Evolutionary conservation across 73 alveolate species (phyloP), one percentile per base, ranked within the genome.

Genomic region (Blepharisma japonicum): DNA sequence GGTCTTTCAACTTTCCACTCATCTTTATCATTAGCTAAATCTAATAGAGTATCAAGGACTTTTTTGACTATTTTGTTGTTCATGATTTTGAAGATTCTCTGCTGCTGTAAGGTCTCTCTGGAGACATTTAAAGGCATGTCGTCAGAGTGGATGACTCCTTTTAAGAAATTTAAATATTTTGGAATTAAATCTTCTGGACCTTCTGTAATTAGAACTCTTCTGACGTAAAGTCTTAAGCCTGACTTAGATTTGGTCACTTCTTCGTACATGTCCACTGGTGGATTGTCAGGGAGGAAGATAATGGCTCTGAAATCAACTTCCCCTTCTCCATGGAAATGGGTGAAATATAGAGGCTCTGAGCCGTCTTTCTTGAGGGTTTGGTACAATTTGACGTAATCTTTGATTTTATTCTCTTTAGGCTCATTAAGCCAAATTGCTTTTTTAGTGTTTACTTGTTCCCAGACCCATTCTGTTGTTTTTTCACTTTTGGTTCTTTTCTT

Each of bases 381-480:
- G 89, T 96, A 97, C 93, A 97, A 91, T 77, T 94, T 89, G 77
- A 81, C 68, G 91, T 97, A 97, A 84, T 97, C 99, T 70, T 92
- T 98, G 78, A 85, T 96, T 6, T 95, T 79, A 56, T 96, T 95
- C 71, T 97, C 99, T 72, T 91, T 91, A 88, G 95, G 97, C 66
- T 94, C 97, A 72, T 99, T 89, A 83, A 93, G 87, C 99, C 99
- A 97, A 77, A 97, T 92, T 27, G 99, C 99, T 86, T 97, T 97
- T 82, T 94, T 88, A 55, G 96, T 98, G 84, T 97, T 97, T 72
- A 96, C 90, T 80, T 92, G 92, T 83, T 96, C 99, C 97, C 98
- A 97, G 55, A 96, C 99, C 96, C 97, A 90, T 67, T 85, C 95
- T 88, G 90, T 81, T 81, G 90, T 97, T 55, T 96, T 96, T 42